These are phyloP conservation scores for Phytophthora megakarya DNA, from an alignment of 352 stramenopile species.

Conservation along the genomic window DNA sequence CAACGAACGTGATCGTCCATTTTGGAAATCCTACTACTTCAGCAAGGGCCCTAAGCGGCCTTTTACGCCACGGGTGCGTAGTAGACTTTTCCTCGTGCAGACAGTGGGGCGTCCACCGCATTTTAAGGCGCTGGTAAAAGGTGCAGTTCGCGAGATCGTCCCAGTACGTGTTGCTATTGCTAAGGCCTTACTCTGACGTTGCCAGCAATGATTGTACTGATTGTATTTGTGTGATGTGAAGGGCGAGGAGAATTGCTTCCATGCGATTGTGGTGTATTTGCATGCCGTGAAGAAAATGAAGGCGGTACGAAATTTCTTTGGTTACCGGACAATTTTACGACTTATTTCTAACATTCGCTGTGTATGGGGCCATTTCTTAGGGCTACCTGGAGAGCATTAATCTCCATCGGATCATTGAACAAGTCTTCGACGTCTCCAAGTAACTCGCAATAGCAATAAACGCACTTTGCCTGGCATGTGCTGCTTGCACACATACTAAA, in stretches of 20 bases:
- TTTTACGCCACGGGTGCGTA: slow-evolving; percentile 75
- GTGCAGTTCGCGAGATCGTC: slow-evolving; percentile 80
- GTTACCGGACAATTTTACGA: not conserved
- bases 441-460: slow-evolving; percentile 40
- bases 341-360: not conserved
- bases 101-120: slow-evolving; percentile 76
- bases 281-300: slow-evolving; percentile 88
- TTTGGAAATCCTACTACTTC: slow-evolving; percentile 85
- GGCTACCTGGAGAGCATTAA: slow-evolving; percentile 90
- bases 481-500: slow-evolving; percentile 17
- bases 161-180: slow-evolving; percentile 50
- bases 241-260: slow-evolving; percentile 86
- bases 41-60: slow-evolving; percentile 70
- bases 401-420: slow-evolving; percentile 82
- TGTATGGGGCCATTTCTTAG: slow-evolving; percentile 29
- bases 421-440: slow-evolving; percentile 86
- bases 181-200: no score
- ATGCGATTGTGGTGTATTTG: slow-evolving; percentile 84
- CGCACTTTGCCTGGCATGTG: slow-evolving; percentile 15
- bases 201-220: not conserved
- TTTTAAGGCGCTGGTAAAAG: slow-evolving; percentile 84
- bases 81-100: slow-evolving; percentile 76
- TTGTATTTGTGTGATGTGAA: slow-evolving; percentile 36
- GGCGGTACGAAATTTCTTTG: slow-evolving; percentile 49
- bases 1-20: slow-evolving; percentile 77